Percentiles rank a stretch among this genome's conserved stretches.
phyloP scores from a whole-genome alignment of 306 rosid species.

The Trifolium dubium region DNA sequence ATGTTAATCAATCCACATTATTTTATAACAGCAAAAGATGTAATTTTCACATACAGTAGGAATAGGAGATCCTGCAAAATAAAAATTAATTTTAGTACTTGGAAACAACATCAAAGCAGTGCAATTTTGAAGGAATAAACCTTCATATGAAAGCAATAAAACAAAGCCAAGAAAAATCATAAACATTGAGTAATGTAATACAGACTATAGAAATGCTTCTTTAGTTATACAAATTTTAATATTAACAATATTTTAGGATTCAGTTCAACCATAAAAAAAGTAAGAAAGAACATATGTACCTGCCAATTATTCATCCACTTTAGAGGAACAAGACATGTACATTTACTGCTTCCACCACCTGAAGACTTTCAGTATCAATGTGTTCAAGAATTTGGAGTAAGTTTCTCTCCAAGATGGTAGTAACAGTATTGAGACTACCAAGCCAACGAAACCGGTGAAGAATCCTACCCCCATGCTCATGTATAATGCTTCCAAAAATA shows the following conservation, averaged over 20 bases:
- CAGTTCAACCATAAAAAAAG: neutral
- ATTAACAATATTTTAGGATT: no score
- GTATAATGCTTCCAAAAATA: conserved; percentile 28
- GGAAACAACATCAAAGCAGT: neutral
- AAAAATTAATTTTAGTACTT: no score
- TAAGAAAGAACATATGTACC: neutral
- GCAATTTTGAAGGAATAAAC: no score
- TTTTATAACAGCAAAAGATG: neutral
- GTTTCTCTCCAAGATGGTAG: conserved; percentile 1
- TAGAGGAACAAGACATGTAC: neutral
- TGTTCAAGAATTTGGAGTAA: conserved; percentile 4
- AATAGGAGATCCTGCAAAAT: no score
- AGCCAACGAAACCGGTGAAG: conserved; percentile 15
- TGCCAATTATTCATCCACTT: neutral
- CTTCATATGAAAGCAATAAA: no score
- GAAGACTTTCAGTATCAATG: neutral
- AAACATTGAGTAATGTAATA: neutral
- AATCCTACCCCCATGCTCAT: conserved; percentile 36
- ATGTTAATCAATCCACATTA: neutral
- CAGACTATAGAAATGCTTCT: no score
- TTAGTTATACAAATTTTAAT: no score
- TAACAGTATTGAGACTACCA: neutral
- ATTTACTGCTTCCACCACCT: neutral
- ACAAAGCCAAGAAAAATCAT: neutral
- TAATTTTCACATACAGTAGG: neutral